A percentile compares a stretch with the other conserved stretches of the same genome.
phyloP scores from a whole-genome alignment of 2,329 filamentous ascomycete species.

The Dactylellina leptospora region DNA sequence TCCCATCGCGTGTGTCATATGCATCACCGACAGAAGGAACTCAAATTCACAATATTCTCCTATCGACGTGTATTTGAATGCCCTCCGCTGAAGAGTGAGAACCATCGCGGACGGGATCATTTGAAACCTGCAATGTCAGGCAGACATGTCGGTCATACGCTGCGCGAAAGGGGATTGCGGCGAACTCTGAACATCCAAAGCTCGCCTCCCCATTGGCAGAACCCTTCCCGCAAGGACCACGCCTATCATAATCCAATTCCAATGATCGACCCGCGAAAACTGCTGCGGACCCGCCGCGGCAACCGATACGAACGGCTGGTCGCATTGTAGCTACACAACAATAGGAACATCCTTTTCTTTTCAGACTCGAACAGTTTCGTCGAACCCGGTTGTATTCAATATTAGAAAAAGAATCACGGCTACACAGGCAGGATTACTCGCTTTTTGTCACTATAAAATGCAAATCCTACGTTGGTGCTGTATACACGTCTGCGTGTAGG shows the following conservation, averaged over 20 bases:
- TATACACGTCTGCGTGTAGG: too few relatives aligned
- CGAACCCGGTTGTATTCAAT: not conserved
- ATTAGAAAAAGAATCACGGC: not conserved
- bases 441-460: not conserved
- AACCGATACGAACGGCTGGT: slow-evolving; percentile 7
- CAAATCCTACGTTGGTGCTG: not conserved
- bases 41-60: too few relatives aligned
- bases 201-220: slow-evolving; percentile 22
- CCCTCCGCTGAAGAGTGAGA: not conserved
- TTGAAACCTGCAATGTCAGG: slow-evolving; percentile 36
- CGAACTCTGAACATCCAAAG: not conserved
- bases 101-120: not conserved
- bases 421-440: not conserved
- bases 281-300: slow-evolving; percentile 37
- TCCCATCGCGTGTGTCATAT: too few relatives aligned
- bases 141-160: slow-evolving; percentile 29
- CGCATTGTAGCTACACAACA: slow-evolving; percentile 8
- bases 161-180: slow-evolving; percentile 38
- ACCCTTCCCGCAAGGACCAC: not conserved
- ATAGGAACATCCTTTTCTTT: slow-evolving; percentile 8
- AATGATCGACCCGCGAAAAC: not conserved
- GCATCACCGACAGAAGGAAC: too few relatives aligned
- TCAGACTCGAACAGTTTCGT: slow-evolving; percentile 38
- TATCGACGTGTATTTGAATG: not conserved
- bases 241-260: not conserved